These are phyloP conservation scores for Aspergillus sp. DNA, from an alignment of 2,329 filamentous ascomycete genomes.

Conservation along the genomic window DNA sequence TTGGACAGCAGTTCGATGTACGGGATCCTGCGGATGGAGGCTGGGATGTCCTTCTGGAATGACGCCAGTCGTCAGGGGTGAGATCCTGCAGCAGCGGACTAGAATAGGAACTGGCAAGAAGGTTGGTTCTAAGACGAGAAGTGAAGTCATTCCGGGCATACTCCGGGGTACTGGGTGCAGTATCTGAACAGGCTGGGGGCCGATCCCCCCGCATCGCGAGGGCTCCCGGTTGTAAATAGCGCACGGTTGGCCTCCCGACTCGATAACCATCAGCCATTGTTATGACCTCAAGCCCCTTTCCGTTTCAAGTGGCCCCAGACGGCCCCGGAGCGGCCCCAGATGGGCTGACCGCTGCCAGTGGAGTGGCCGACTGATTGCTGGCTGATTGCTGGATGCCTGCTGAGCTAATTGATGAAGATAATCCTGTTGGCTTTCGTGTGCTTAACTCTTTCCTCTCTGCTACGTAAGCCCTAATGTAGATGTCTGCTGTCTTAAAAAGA, in stretches of 20 bases:
- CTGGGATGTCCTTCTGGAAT: slow-evolving; percentile 39
- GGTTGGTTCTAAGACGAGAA: not conserved
- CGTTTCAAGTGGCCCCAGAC: not conserved
- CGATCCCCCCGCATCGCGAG: not conserved
- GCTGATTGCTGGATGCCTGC: too few species aligned
- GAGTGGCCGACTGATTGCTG: too few species aligned
- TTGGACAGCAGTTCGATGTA: slow-evolving; percentile 42
- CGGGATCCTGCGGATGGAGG: slow-evolving; percentile 34
- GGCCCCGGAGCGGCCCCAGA: not conserved
- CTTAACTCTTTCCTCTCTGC: too few species aligned
- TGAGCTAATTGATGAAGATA: too few species aligned
- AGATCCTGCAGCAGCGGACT: not conserved
- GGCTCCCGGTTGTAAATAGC: slow-evolving; percentile 1
- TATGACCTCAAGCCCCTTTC: not conserved
- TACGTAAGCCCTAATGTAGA: too few species aligned
- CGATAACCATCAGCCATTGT: not conserved
- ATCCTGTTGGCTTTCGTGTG: too few species aligned
- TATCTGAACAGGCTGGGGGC: too few species aligned
- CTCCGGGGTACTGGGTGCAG: not conserved
- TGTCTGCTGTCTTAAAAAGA: too few species aligned
- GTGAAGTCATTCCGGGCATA: not conserved
- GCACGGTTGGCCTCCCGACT: not conserved
- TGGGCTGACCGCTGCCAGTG: too few species aligned
- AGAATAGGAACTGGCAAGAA: not conserved
- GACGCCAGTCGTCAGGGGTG: slow-evolving; percentile 34